phyloP scores from a whole-genome alignment of 2,329 filamentous ascomycete species.

The Curvularia spicifera region DNA sequence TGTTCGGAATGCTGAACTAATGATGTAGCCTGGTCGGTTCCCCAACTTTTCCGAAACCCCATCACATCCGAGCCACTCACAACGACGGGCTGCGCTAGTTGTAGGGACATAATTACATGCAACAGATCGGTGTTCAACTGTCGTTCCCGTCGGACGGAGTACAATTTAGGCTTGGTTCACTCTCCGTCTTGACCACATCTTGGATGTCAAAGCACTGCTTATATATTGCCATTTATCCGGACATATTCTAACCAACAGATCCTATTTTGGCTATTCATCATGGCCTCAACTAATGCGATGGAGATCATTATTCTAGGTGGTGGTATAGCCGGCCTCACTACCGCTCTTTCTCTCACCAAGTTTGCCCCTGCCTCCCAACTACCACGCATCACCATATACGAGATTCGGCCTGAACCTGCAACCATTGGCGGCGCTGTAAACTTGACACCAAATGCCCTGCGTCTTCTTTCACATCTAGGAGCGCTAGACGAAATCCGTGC shows the following conservation, averaged over 20 bases:
- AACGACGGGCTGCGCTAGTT: background rate
- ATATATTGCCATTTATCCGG: background rate
- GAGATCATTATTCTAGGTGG: slow-evolving; percentile 43
- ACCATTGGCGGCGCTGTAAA: slow-evolving; percentile 66
- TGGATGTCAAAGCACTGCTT: background rate
- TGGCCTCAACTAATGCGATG: slow-evolving; percentile 20
- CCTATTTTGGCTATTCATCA: background rate
- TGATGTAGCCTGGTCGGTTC: slow-evolving; percentile 12
- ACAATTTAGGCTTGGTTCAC: slow-evolving; percentile 2
- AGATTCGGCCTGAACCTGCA: slow-evolving; percentile 55
- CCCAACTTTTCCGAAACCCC: slow-evolving; percentile 13
- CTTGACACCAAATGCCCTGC: slow-evolving; percentile 66
- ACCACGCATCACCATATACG: slow-evolving; percentile 55
- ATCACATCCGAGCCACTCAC: slow-evolving; percentile 7
- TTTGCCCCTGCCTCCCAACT: slow-evolving; percentile 48
- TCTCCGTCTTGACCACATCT: background rate
- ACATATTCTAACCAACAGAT: background rate
- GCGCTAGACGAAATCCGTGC: slow-evolving; percentile 54
- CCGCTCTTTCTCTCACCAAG: slow-evolving; percentile 54
- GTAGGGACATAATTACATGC: background rate
- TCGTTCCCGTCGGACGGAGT: background rate
- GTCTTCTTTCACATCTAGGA: slow-evolving; percentile 58
- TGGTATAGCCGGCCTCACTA: slow-evolving; percentile 45
- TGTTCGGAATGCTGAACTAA: slow-evolving; percentile 9
- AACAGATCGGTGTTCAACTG: background rate